phyloP scores from a whole-genome alignment of 768 basidiomycete genomes.

The Kwoniella newhampshirensis region DNA sequence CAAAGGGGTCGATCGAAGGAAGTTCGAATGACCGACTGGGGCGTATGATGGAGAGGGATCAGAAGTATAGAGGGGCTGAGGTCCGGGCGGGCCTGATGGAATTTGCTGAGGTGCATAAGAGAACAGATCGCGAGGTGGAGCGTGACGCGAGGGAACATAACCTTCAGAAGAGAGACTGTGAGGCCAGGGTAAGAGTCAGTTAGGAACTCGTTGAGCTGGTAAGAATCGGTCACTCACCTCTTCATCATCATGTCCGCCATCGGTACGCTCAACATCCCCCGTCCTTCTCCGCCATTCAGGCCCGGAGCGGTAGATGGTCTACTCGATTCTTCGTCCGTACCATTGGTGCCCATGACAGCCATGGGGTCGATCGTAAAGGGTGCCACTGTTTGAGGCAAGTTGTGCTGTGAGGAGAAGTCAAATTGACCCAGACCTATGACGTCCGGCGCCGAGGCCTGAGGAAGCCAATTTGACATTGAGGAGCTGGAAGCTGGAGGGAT shows the following conservation, averaged over 20 bases:
- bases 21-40: slow-evolving; percentile 10
- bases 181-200: slow-evolving; percentile 9
- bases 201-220: not conserved
- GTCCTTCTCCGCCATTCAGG: slow-evolving; percentile 29
- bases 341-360: slow-evolving; percentile 29
- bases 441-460: slow-evolving; percentile 31
- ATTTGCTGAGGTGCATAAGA: slow-evolving; percentile 39
- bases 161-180: slow-evolving; percentile 37
- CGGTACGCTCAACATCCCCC: slow-evolving; percentile 42
- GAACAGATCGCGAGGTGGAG: slow-evolving; percentile 41
- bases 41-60: slow-evolving; percentile 29
- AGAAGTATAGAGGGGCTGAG: slow-evolving; percentile 37
- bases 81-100: slow-evolving; percentile 29
- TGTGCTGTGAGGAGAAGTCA: slow-evolving; percentile 7
- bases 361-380: slow-evolving; percentile 37
- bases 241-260: slow-evolving; percentile 34
- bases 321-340: slow-evolving; percentile 17
- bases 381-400: slow-evolving; percentile 4
- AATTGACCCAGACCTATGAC: slow-evolving; percentile 19
- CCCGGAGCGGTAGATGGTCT: slow-evolving; percentile 39
- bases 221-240: slow-evolving; percentile 31
- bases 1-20: slow-evolving; percentile 25
- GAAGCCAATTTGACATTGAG: slow-evolving; percentile 13
- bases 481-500: not conserved
- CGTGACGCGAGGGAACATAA: slow-evolving; percentile 28